A percentile compares a stretch with the other conserved stretches of the same genome.
These are phyloP conservation scores for Colletotrichum tamarilloi DNA, from an alignment of 2,329 filamentous ascomycete genomes.

Conservation along the genomic window DNA sequence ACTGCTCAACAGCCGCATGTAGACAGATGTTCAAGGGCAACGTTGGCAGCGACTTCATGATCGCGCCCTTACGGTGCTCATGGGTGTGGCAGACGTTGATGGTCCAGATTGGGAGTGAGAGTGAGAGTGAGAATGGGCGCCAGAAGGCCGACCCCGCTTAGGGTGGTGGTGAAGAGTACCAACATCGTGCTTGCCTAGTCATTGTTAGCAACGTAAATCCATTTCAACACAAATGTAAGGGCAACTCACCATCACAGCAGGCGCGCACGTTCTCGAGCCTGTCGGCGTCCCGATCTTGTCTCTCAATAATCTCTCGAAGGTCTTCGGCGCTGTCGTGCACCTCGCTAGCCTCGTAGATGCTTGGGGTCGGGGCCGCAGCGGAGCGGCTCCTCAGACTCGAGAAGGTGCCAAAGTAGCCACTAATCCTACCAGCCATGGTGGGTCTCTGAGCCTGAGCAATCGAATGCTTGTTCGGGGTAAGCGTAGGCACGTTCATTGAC, in stretches of 20 bases:
- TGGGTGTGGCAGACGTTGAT: slow-evolving; percentile 46
- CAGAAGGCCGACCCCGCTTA: slow-evolving; percentile 54
- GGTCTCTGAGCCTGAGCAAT: slow-evolving; percentile 46
- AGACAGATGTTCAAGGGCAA: slow-evolving; percentile 7
- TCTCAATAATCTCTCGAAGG: slow-evolving; percentile 81
- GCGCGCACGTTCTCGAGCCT: slow-evolving; percentile 94
- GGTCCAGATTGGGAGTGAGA: slow-evolving; percentile 50
- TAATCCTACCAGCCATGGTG: slow-evolving; percentile 64
- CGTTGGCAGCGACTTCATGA: slow-evolving; percentile 39
- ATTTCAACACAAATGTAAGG: background rate
- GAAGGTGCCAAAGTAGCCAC: slow-evolving; percentile 70
- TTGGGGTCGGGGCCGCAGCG: slow-evolving; percentile 53
- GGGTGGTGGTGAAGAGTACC: slow-evolving; percentile 64
- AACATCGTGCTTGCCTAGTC: slow-evolving; percentile 78
- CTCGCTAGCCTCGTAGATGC: slow-evolving; percentile 70
- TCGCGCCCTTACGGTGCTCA: slow-evolving; percentile 50
- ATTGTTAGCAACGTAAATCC: slow-evolving; percentile 38
- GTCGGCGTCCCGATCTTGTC: slow-evolving; percentile 80
- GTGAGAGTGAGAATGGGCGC: slow-evolving; percentile 49
- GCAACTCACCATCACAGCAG: slow-evolving; percentile 90
- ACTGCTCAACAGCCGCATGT: slow-evolving; percentile 24
- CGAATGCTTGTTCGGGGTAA: slow-evolving; percentile 62
- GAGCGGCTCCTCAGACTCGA: slow-evolving; percentile 65
- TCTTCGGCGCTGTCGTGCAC: slow-evolving; percentile 86
- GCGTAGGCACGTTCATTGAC: slow-evolving; percentile 65